Conservation (phyloP, 257 asterid genomes). For the Rehmannia glutinosa region DNA sequence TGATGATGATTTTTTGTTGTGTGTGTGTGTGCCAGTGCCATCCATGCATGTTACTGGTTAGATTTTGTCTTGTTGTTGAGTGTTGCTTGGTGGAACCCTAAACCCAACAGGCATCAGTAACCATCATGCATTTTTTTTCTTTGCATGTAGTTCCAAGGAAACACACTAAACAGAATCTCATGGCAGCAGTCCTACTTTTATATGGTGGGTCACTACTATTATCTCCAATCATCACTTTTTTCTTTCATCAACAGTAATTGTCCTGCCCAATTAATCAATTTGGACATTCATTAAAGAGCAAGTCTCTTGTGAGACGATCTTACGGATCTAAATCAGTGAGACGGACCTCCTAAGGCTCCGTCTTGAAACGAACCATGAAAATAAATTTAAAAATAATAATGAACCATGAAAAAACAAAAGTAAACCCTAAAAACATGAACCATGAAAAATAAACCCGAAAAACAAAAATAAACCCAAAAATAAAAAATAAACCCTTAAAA, state of each 20-base stretch:
- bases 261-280: neutral
- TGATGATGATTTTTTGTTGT: slow-evolving; percentile 4
- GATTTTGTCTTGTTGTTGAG: slow-evolving; percentile 29
- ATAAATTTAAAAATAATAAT: no score
- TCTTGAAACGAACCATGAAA: no score
- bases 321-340: no score
- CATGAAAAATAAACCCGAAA: no score
- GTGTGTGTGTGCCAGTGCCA: no score
- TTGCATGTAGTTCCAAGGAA: slow-evolving; percentile 39
- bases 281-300: neutral
- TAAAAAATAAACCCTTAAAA: no score
- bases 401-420: no score
- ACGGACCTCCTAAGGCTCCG: no score
- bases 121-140: slow-evolving; percentile 12
- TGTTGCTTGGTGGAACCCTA: slow-evolving; percentile 11
- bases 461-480: no score
- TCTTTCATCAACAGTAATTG: neutral
- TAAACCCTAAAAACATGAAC: no score
- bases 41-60: slow-evolving; percentile 19
- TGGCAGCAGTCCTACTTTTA: slow-evolving; percentile 39
- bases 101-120: slow-evolving; percentile 18
- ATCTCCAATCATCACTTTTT: neutral
- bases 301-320: no score
- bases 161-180: slow-evolving; percentile 58
- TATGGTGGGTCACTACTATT: slow-evolving; percentile 28